Conservation (phyloP, 2,329 filamentous ascomycete species). For the Harringtonia lauricola region DNA sequence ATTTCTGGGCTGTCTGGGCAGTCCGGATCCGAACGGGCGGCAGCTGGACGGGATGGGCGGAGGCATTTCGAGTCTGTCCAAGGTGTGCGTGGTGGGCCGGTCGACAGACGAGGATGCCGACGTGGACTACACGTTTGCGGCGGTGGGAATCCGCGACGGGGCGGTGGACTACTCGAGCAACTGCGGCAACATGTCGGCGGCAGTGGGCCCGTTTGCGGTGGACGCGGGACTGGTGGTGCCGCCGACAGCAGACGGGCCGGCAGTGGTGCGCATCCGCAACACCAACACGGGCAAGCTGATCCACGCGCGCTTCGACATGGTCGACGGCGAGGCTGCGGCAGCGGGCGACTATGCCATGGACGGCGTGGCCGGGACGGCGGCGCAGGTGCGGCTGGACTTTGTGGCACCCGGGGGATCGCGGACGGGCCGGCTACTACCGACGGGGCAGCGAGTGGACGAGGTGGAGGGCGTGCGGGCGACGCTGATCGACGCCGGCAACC, state of each 20-base stretch:
- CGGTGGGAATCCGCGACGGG: slow-evolving; percentile 51
- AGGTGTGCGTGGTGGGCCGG: slow-evolving; percentile 54
- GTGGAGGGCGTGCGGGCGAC: slow-evolving; percentile 22
- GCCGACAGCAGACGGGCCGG: neutral
- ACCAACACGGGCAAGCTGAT: slow-evolving; percentile 56
- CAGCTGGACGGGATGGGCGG: slow-evolving; percentile 59
- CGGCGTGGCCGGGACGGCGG: slow-evolving; percentile 25
- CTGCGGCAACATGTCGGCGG: slow-evolving; percentile 63
- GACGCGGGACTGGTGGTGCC: neutral
- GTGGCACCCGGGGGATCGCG: slow-evolving; percentile 27
- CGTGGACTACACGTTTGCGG: slow-evolving; percentile 62
- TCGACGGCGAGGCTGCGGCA: slow-evolving; percentile 23
- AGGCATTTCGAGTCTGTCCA: slow-evolving; percentile 57
- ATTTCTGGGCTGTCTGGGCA: slow-evolving; percentile 47
- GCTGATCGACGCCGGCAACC: slow-evolving; percentile 30
- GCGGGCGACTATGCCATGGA: slow-evolving; percentile 25
- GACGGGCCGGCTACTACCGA: slow-evolving; percentile 28
- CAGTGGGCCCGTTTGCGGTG: slow-evolving; percentile 52
- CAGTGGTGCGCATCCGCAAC: slow-evolving; percentile 51
- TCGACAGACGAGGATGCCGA: slow-evolving; percentile 38
- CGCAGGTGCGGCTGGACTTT: slow-evolving; percentile 26
- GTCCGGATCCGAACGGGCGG: slow-evolving; percentile 52
- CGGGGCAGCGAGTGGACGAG: slow-evolving; percentile 22
- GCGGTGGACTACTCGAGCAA: slow-evolving; percentile 57
- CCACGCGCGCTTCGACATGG: slow-evolving; percentile 24